Percentiles rank a stretch among this genome's conserved stretches.
Evolutionary conservation across 371 early-diverging fungal genomes (phyloP).

Genomic region (Dinochytrium kinnereticum): DNA sequence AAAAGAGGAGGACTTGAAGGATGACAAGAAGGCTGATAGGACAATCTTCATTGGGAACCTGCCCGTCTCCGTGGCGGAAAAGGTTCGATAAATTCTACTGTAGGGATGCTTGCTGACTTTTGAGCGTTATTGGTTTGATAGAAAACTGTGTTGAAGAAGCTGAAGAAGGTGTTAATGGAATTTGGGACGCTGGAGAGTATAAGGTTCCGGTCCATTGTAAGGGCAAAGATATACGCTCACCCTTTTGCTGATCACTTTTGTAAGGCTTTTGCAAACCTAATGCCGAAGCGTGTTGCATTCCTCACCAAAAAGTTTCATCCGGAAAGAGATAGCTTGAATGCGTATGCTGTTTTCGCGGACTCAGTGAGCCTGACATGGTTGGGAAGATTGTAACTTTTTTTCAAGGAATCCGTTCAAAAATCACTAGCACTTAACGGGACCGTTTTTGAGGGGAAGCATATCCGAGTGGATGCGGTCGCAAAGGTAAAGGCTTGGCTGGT

Average conservation of each 20-base stretch:
- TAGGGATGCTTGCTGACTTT: neutral
- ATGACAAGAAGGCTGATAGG: conserved; percentile 52
- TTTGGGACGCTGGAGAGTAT: conserved; percentile 82
- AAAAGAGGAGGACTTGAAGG: neutral
- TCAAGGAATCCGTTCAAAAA: conserved; percentile 61
- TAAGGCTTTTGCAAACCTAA: conserved; percentile 69
- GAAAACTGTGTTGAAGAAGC: conserved; percentile 57
- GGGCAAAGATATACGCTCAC: conserved; percentile 8
- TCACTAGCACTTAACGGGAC: conserved; percentile 75
- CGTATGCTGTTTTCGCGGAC: conserved; percentile 81
- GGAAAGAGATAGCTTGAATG: conserved; percentile 83
- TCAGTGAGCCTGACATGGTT: conserved; percentile 23
- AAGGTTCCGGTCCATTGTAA: conserved; percentile 86
- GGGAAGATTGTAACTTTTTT: neutral
- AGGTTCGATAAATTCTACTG: conserved; percentile 62
- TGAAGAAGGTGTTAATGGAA: conserved; percentile 68
- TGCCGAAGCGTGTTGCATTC: conserved; percentile 77
- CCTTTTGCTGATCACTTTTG: neutral
- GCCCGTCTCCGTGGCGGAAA: conserved; percentile 62
- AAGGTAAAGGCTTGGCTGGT: neutral
- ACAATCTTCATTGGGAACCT: conserved; percentile 88
- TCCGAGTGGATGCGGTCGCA: conserved; percentile 77
- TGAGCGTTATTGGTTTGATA: conserved; percentile 32
- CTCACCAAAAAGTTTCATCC: conserved; percentile 77
- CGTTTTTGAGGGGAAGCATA: conserved; percentile 82